Evolutionary conservation across 2,329 filamentous ascomycete species (phyloP).

Genomic region (Epichloe scottii): DNA sequence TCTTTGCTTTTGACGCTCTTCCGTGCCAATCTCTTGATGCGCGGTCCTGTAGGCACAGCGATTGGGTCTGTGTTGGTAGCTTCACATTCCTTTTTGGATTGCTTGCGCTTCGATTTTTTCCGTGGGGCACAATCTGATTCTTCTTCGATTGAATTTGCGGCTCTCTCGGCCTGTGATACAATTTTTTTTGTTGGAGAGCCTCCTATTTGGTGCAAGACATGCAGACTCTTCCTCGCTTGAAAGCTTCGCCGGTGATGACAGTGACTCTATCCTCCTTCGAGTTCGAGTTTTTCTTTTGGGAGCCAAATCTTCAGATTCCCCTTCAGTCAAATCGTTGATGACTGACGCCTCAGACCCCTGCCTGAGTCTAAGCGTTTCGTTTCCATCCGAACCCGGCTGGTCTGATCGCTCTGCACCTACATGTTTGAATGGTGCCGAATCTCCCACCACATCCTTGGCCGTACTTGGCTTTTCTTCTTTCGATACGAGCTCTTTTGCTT

Average conservation of each 20-base stretch:
- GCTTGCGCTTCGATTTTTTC: background rate
- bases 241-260: too few species aligned
- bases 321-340: background rate
- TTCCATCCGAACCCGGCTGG: background rate
- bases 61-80: background rate
- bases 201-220: background rate
- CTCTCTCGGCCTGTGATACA: background rate
- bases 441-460: background rate
- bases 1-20: conserved; percentile 34
- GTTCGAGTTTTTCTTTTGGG: background rate
- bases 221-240: background rate
- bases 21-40: conserved; percentile 26
- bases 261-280: background rate
- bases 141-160: background rate
- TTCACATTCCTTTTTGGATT: background rate
- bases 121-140: background rate
- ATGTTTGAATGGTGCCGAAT: background rate
- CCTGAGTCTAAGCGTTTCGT: background rate
- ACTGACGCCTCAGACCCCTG: background rate
- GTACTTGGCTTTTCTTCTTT: background rate
- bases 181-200: background rate
- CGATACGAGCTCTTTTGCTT: background rate
- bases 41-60: conserved; percentile 16
- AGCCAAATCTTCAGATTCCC: background rate
- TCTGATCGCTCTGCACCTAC: background rate